Evolutionary conservation across 306 rosid genomes (phyloP).

Genomic region (Canavalia ensiformis): DNA sequence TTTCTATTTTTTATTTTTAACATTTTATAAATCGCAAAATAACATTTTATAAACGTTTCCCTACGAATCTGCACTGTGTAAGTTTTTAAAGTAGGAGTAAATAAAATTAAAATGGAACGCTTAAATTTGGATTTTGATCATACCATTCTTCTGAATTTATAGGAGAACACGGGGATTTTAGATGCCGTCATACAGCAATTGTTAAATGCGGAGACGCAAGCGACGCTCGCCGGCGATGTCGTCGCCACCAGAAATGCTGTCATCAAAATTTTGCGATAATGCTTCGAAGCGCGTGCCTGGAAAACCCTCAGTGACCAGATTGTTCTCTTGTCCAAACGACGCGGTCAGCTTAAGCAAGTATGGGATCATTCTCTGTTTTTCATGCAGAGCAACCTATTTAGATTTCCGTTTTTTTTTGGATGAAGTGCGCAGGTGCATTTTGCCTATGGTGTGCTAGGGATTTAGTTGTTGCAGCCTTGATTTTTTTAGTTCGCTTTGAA

Average conservation of each 20-base stretch:
- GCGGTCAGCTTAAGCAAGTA: conserved; percentile 94
- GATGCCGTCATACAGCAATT: conserved; percentile 71
- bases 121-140: background rate
- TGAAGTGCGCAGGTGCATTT: background rate
- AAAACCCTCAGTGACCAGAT: conserved; percentile 87
- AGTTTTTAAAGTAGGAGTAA: background rate
- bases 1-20: too few species aligned
- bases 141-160: conserved; percentile 20
- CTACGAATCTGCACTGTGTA: conserved; percentile 5
- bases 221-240: conserved; percentile 80
- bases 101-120: background rate
- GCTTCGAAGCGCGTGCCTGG: conserved; percentile 89
- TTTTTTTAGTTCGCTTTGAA: conserved; percentile 3
- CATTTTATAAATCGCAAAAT: too few species aligned
- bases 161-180: conserved; percentile 70
- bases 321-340: conserved; percentile 85
- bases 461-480: conserved; percentile 11
- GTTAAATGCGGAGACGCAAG: conserved; percentile 83
- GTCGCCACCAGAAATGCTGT: conserved; percentile 85
- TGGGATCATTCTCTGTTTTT: background rate
- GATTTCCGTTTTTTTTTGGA: background rate
- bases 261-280: conserved; percentile 74
- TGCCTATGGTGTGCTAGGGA: background rate
- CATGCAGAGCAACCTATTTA: background rate
- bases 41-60: background rate